Conservation (phyloP, 2,329 filamentous ascomycete species). For the Pseudogymnoascus sp. region DNA sequence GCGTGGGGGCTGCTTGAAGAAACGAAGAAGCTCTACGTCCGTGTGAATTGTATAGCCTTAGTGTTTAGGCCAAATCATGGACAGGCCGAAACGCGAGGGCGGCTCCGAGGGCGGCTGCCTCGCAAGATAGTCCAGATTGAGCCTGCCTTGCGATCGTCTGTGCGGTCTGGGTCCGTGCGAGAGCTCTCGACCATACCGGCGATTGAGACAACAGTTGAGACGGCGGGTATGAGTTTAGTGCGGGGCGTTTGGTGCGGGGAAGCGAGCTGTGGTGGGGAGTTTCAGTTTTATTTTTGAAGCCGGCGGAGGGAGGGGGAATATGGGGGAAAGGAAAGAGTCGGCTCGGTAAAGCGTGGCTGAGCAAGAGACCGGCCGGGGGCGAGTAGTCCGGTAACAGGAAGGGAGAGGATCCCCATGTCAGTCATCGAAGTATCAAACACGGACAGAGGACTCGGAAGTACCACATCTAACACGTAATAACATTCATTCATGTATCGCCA, state of each 20-base stretch:
- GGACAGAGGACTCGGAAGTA: not conserved
- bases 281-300: not conserved
- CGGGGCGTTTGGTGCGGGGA: not conserved
- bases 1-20: no score
- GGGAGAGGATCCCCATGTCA: not conserved
- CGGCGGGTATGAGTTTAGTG: not conserved
- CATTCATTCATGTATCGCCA: slow-evolving; percentile 7
- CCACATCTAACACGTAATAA: not conserved
- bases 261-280: not conserved
- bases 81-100: not conserved
- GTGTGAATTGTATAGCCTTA: not conserved
- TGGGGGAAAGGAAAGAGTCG: not conserved
- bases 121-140: not conserved
- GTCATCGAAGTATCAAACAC: not conserved
- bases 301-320: not conserved
- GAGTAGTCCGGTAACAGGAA: not conserved
- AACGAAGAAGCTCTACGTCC: not conserved
- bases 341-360: not conserved
- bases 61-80: not conserved
- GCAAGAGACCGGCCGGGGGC: not conserved
- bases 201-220: not conserved
- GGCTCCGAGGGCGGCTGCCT: not conserved
- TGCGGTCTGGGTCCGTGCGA: not conserved
- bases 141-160: not conserved
- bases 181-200: not conserved